These are phyloP conservation scores for Trichoderma gamsii DNA, from an alignment of 495 filamentous ascomycete species.

Conservation along the genomic window DNA sequence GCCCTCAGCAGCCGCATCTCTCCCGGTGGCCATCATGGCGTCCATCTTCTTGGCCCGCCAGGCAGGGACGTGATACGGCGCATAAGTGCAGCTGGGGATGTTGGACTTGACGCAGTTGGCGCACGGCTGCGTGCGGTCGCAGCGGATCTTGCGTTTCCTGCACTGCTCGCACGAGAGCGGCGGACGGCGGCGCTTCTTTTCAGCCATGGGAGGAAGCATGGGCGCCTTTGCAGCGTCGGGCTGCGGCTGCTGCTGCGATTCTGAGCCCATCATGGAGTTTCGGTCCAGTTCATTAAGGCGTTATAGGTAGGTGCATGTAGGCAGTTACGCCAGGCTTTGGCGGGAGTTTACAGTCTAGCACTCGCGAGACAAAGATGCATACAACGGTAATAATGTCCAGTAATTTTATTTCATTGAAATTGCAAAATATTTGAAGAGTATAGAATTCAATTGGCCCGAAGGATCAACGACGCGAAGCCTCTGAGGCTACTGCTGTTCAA, in stretches of 20 bases:
- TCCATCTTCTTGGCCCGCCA: conserved; percentile 27
- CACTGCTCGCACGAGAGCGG: conserved; percentile 49
- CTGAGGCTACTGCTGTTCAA: too few species aligned
- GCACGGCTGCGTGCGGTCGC: conserved; percentile 48
- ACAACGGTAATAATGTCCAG: too few species aligned
- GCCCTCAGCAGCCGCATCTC: conserved; percentile 15
- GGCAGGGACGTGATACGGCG: conserved; percentile 14
- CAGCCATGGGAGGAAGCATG: neutral
- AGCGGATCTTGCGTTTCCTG: conserved; percentile 50
- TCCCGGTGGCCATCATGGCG: conserved; percentile 24
- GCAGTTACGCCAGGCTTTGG: too few species aligned
- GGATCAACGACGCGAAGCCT: too few species aligned
- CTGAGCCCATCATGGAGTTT: neutral
- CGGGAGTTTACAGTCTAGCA: too few species aligned
- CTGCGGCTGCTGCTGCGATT: neutral
- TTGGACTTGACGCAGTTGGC: conserved; percentile 43
- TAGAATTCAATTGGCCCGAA: too few species aligned
- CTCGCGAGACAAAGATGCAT: too few species aligned
- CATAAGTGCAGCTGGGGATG: conserved; percentile 41
- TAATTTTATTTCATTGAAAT: too few species aligned
- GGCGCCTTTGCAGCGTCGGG: neutral
- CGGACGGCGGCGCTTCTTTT: conserved; percentile 25
- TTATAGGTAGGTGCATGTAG: too few species aligned
- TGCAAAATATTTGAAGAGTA: too few species aligned
- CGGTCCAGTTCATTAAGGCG: too few species aligned